Evolutionary conservation across 2,329 filamentous ascomycete species (phyloP), one percentile per base, ranked within the genome.

Genomic region (Ophiostoma piceae): DNA sequence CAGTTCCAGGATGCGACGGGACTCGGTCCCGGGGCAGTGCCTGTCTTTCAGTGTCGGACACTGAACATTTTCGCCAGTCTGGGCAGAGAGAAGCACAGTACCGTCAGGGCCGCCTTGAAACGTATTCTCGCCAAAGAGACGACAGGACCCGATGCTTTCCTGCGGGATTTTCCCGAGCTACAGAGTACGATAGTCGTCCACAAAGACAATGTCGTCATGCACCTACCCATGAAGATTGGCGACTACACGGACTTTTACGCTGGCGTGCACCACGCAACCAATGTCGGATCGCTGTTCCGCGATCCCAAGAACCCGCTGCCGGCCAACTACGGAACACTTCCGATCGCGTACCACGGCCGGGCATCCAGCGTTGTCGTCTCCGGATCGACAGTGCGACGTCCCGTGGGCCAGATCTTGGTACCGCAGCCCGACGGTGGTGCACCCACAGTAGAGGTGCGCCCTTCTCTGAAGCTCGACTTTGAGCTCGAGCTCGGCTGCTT

Each of bases 401-500:
- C 92, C 0, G 84, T 86, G 54, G 92, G 92, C 1, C 92, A 95
- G 79, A 88, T 93, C 71, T 77, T 93, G 22, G 8, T 65, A 29
- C 19, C 32, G 19, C 35, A 11, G 35, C 32, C 32, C 7, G 65
- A 37, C 39, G 37, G n/a, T 14, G 12, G 57, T 26, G 22, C 22
- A n/a, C 35, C 62, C 11, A 3, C 11, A 65, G 62, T 35, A 19
- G 26, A 6, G 35, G 62, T 39, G 11, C 47, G 64, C 8, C 69
- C 69, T 1, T 67, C 69, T 3, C 22, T 85, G 73, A 86, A 86
- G 75, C 81, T 96, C 1, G 92, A 96, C 75, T 88, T 94, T 41
- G 92, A 96, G 79, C 83, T 95, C 1, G 92, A 96, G 77, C 80
- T 96, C 16, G 92, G 90, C 1, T 91, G 88, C 62, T 92, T 94